phyloP scores from a whole-genome alignment of 164 flowering plant species.

The Taxillus chinensis region DNA sequence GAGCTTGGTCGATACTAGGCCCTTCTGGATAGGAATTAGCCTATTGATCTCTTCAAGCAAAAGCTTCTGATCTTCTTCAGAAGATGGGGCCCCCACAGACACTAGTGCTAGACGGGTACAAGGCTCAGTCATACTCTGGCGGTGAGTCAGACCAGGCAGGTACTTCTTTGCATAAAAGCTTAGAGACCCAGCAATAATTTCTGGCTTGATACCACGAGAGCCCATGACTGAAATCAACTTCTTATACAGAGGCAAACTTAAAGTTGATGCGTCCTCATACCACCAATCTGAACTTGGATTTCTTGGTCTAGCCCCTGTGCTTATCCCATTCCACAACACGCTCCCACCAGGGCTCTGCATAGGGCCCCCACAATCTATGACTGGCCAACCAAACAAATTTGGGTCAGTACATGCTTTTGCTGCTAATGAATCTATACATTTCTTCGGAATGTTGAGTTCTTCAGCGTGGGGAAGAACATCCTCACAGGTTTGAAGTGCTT shows the following conservation, averaged over 20 bases:
- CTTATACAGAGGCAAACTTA: slow-evolving; percentile 66
- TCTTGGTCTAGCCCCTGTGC: slow-evolving; percentile 80
- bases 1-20: slow-evolving; percentile 58
- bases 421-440: slow-evolving; percentile 75
- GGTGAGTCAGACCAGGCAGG: slow-evolving; percentile 72
- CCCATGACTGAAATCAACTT: slow-evolving; percentile 70
- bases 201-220: slow-evolving; percentile 62
- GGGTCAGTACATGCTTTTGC: slow-evolving; percentile 75
- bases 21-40: slow-evolving; percentile 69
- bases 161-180: slow-evolving; percentile 58
- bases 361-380: slow-evolving; percentile 66
- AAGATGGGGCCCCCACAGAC: slow-evolving; percentile 25
- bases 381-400: slow-evolving; percentile 81
- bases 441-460: slow-evolving; percentile 49
- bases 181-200: slow-evolving; percentile 70
- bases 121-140: slow-evolving; percentile 39
- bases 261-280: slow-evolving; percentile 75
- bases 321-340: slow-evolving; percentile 90
- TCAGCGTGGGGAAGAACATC: slow-evolving; percentile 73
- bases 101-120: slow-evolving; percentile 31
- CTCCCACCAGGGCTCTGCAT: slow-evolving; percentile 96
- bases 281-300: slow-evolving; percentile 81
- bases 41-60: slow-evolving; percentile 72
- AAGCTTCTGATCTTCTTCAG: slow-evolving; percentile 73
- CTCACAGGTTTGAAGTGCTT: slow-evolving; percentile 74